phyloP scores from a whole-genome alignment of 495 filamentous ascomycete genomes.

The Thermothielavioides terrestris region DNA sequence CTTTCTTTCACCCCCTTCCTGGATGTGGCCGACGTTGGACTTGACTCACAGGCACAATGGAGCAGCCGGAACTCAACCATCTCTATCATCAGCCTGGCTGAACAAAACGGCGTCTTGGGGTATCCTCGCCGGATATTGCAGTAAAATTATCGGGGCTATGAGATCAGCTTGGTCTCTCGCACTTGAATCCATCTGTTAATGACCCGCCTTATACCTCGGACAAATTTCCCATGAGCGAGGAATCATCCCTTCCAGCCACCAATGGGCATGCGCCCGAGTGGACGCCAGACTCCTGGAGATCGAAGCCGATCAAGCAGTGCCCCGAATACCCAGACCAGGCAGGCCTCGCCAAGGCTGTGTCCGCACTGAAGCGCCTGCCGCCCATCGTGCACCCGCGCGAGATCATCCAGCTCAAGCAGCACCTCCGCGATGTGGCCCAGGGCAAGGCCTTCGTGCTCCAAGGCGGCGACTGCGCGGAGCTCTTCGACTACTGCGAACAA shows the following conservation, averaged over 20 bases:
- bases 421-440: conserved; percentile 73
- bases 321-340: conserved; percentile 66
- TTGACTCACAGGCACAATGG: conserved; percentile 9
- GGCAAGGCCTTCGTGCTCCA: conserved; percentile 93
- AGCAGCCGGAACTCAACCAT: background rate
- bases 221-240: conserved; percentile 6
- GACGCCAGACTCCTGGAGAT: conserved; percentile 69
- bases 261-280: conserved; percentile 25
- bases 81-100: conserved; percentile 4
- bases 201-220: background rate
- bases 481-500: conserved; percentile 94
- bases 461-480: conserved; percentile 93
- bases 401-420: conserved; percentile 69
- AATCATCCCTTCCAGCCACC: background rate
- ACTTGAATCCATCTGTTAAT: background rate
- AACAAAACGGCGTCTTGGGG: too few relatives aligned
- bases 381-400: conserved; percentile 84
- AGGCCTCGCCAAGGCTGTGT: conserved; percentile 54
- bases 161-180: too few relatives aligned
- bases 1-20: conserved; percentile 2
- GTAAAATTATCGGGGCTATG: too few relatives aligned
- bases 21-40: background rate
- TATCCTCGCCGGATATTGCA: too few relatives aligned
- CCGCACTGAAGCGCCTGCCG: conserved; percentile 68
- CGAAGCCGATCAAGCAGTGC: conserved; percentile 86